phyloP scores from a whole-genome alignment of 768 basidiomycete species.

The Pisolithus orientalis region DNA sequence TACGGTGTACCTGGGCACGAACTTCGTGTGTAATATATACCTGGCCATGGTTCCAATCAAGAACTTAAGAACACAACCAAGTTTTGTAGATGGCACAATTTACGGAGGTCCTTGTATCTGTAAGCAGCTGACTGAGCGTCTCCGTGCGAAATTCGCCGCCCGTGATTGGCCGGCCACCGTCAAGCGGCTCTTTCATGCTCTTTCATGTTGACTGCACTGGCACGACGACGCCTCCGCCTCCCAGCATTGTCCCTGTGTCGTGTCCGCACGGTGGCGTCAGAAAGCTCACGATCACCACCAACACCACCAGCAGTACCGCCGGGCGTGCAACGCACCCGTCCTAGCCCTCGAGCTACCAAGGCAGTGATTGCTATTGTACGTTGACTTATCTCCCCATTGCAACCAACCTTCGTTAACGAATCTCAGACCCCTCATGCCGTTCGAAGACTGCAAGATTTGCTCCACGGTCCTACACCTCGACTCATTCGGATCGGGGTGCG shows the following conservation, averaged over 20 bases:
- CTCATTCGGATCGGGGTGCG: slow-evolving; percentile 92
- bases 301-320: slow-evolving; percentile 21
- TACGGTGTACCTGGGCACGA: background rate
- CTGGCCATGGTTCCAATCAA: no score
- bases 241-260: slow-evolving; percentile 11
- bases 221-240: slow-evolving; percentile 10
- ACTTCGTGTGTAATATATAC: no score
- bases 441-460: slow-evolving; percentile 59
- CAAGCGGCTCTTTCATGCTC: background rate
- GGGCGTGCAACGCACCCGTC: slow-evolving; percentile 49
- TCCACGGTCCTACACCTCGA: slow-evolving; percentile 81
- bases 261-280: slow-evolving; percentile 66
- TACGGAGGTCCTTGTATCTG: no score
- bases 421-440: slow-evolving; percentile 76
- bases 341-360: slow-evolving; percentile 63
- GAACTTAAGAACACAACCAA: no score
- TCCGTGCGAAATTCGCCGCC: background rate
- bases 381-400: background rate
- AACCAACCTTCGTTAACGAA: background rate
- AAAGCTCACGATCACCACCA: slow-evolving; percentile 59
- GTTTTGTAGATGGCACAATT: no score
- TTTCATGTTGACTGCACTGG: slow-evolving; percentile 14
- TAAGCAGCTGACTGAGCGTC: background rate
- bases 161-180: background rate
- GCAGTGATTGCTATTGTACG: slow-evolving; percentile 73